Evolutionary conservation across 495 filamentous ascomycete genomes (phyloP), one percentile per base, ranked within the genome.

Genomic region (Penicillium waksmanii): DNA sequence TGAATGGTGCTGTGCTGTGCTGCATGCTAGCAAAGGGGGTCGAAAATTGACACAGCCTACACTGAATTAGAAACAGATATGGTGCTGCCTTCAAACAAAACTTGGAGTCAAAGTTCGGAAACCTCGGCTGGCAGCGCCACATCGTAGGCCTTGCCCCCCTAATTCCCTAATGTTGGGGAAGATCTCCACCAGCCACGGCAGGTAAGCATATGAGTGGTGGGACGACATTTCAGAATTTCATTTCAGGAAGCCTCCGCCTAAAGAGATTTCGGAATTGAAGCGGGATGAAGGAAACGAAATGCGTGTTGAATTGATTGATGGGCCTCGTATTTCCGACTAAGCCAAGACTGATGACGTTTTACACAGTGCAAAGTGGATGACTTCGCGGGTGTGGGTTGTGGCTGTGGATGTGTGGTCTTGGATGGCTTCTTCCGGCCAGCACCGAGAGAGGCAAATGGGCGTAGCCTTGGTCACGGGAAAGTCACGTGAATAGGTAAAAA

Each of bases 21-120:
- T 47, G 21, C 2, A 6, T 47, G 50, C 11, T 33, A 21, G 4
- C 15, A 13, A 12, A n/a, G 3, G 36, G 36, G 36, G 36, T 13
- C 5, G 12, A 4, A 13, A n/a, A 36, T 31, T 31, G n/a, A 33
- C 52, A 60, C 60, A 60, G 60, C 63, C 60, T 27, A 18, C 23
- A 53, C 40, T 13, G 48, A 40, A 49, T 48, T 61, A 61, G 61
- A 47, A 66, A 60, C 23, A 13, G 51, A 25, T 53, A 60, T 60
- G 21, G 44, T 55, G 53, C 53, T 64, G 61, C 61, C 64, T 61
- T 49, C 33, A 44, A 19, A 17, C 15, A 44, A 44, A 44, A 7
- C n/a, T n/a, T n/a, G n/a, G n/a, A n/a, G n/a, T 35, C 35, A 31
- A 43, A 19, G 15, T 8, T 27, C 57, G 57, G 61, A 53, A 53